Conservation (phyloP, 495 filamentous ascomycete genomes). For the Hypoxylon fuscum region DNA sequence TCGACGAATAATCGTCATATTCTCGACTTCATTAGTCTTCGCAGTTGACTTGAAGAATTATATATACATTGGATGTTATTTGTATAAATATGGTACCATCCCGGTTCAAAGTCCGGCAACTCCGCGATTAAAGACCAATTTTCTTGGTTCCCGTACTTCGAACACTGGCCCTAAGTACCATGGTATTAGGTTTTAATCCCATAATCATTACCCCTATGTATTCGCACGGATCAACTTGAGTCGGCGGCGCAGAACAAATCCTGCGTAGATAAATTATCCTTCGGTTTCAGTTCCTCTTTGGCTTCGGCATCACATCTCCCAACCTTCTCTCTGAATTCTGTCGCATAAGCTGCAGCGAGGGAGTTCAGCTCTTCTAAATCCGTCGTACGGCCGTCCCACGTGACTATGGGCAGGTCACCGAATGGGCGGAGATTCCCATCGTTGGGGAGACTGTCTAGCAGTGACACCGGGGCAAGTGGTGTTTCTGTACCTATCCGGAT, state of each 20-base stretch:
- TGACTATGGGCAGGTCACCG: conserved; percentile 50
- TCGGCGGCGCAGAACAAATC: conserved; percentile 45
- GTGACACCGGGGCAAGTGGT: conserved; percentile 38
- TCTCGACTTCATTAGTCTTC: background rate
- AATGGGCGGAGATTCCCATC: conserved; percentile 47
- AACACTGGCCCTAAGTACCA: no score
- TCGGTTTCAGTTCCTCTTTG: conserved; percentile 28
- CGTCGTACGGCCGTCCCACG: conserved; percentile 52
- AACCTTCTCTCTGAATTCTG: conserved; percentile 50
- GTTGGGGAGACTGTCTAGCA: conserved; percentile 51
- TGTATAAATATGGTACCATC: conserved; percentile 15
- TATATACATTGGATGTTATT: conserved; percentile 35
- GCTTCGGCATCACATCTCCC: conserved; percentile 49
- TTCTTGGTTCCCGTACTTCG: background rate
- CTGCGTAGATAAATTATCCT: conserved; percentile 34
- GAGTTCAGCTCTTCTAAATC: conserved; percentile 45
- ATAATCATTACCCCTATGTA: background rate
- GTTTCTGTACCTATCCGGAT: conserved; percentile 36
- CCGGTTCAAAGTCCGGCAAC: conserved; percentile 17
- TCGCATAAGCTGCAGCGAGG: conserved; percentile 50
- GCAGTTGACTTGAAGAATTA: conserved; percentile 2
- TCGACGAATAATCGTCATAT: conserved; percentile 10
- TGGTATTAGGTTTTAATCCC: background rate
- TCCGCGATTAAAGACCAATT: conserved; percentile 13
- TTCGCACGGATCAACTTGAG: background rate